Conservation (phyloP, 306 rosid genomes). For the Begonia loranthoides region DNA sequence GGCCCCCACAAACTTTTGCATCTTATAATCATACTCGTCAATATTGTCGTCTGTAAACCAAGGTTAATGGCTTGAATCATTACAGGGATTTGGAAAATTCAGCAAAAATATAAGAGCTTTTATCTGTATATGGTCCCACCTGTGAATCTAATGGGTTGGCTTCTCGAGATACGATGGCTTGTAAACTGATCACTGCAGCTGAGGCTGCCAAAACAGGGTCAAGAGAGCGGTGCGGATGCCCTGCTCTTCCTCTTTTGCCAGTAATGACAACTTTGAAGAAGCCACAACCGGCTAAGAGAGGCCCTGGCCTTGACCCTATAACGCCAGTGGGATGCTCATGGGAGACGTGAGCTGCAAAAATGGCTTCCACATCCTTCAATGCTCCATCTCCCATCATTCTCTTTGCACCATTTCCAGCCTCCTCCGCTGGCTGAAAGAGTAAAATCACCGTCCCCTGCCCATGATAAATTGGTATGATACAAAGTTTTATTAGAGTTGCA, state of each 20-base stretch:
- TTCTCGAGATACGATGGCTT: slow-evolving; percentile 92
- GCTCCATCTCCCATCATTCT: slow-evolving; percentile 87
- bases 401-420: slow-evolving; percentile 95
- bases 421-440: slow-evolving; percentile 95
- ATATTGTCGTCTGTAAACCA: too few relatives aligned
- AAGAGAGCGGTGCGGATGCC: slow-evolving; percentile 36
- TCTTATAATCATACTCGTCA: too few relatives aligned
- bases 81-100: too few relatives aligned
- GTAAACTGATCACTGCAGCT: slow-evolving; percentile 76
- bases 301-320: slow-evolving; percentile 85
- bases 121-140: slow-evolving; percentile 18
- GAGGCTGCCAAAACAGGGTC: slow-evolving; percentile 83
- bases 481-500: too few relatives aligned
- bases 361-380: slow-evolving; percentile 73
- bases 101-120: too few relatives aligned
- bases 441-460: slow-evolving; percentile 75
- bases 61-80: too few relatives aligned
- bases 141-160: slow-evolving; percentile 85
- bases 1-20: too few relatives aligned
- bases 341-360: slow-evolving; percentile 85
- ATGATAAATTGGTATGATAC: too few relatives aligned
- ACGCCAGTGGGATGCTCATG: slow-evolving; percentile 65
- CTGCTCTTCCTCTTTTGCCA: slow-evolving; percentile 34
- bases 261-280: slow-evolving; percentile 70
- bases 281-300: slow-evolving; percentile 89